Base-by-base conservation (phyloP, 352 stramenopile species). In the Phytophthora foliorum region DNA sequence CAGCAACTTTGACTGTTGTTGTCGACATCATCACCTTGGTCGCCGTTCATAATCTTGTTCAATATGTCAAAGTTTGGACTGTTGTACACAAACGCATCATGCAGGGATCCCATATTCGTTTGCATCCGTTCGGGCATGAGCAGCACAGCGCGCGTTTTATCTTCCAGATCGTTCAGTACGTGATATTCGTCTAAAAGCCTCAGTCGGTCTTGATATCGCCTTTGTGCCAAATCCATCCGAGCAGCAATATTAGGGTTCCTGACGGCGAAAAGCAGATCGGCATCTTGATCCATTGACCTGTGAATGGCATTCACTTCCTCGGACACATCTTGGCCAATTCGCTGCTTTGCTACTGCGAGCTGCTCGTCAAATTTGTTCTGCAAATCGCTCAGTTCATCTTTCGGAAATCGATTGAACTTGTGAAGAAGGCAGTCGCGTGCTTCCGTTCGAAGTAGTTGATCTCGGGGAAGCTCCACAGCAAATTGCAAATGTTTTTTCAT, bases 51-150 rank as follows among this genome's bases (percentile, higher is more conserved):
- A 39, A 49, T 59, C 32, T 9, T 16, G 16, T 59, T 16, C 14
- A 59, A 19, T 11, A 49, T 36, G 11, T 66, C 45, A 42, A 74
- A 70, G 11, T 9, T 32, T 1, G 17, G 24, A 5, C 0, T n/a
- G 14, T 59, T 5, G 17, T 10, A 3, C 52, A 38, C 17, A 11
- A 46, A 55, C 2, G 41, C 29, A 2, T 34, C 17, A 13, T 51
- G 4, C 25, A 75, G 16, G 1, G 17, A 0, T 11, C 51, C 36
- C 67, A 75, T 67, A 6, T 69, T 38, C 0, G 4, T 0, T 72
- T 75, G 62, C 21, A 75, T 38, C 2, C 63, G 56, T 11, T 61
- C 21, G 6, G 56, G 68, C 13, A 75, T 29, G 41, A 46, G 48
- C 11, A 72, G 21, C 27, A 52, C 36, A 3, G n/a, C 41, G n/a